Evolutionary conservation across 345 rosid genomes (phyloP), one percentile per base, ranked within the genome.

Genomic region (Lumnitzera racemosa): DNA sequence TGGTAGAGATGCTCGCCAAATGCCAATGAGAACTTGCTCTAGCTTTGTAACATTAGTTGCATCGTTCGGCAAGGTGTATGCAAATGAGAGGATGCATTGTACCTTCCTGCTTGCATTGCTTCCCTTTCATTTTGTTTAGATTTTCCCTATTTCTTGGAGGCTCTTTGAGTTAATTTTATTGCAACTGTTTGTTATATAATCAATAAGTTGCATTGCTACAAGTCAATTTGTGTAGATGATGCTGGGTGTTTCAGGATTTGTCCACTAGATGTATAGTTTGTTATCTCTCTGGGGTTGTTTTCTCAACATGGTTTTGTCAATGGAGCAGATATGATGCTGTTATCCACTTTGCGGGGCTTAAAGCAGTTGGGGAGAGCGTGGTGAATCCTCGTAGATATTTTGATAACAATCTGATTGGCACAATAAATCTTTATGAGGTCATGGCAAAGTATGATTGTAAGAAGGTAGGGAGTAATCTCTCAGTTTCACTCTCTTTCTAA

Each of bases 361-460:
- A 94, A 77, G 96, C 98, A 41, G 98, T 91, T 43, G 87, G 89
- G 11, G 99, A 89, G 74, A 94, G 97, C 62, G 88, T 89, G 62
- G 79, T 55, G 11, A 66, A 82, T 57, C 99, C 97, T 60, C 85
- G 83, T 14, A 85, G 91, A 48, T 94, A 94, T 66, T 89, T 89
- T 59, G 95, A 89, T 54, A 83, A 85, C 59, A 85, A 85, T 74
- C 61, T 92, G 73, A 56, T 85, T 63, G 88, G 96, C 58, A 85
- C 96, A 8, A 83, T 87, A 66, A 85, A 87, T 56, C 78, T 86
- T 14, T 89, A 74, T 61, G 85, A 85, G 73, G 70, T 77, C 49
- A 88, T 83, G 92, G 82, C 84, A 13, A 87, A 89, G 65, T 76
- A 87, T 68, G 72, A 79, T 49, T 84, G 89, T 67, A 92, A 85